phyloP scores from a whole-genome alignment of 495 filamentous ascomycete species.

The Penicillium macrosclerotiorum region DNA sequence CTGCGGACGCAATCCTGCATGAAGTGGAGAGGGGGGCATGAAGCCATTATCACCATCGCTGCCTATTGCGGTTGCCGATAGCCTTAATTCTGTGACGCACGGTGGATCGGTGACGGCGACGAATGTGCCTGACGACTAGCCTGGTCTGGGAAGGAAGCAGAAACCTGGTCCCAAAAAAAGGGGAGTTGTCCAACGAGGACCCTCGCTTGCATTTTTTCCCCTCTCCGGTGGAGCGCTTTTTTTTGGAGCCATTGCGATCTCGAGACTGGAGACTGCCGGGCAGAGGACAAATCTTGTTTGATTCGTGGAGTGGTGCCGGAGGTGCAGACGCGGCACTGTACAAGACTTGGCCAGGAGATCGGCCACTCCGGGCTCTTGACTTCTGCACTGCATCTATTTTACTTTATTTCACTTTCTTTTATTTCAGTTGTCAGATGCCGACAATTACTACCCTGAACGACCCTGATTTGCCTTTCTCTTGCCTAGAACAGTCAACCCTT shows the following conservation, averaged over 20 bases:
- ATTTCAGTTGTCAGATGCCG: conserved; percentile 16
- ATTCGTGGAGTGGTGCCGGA: conserved; percentile 8
- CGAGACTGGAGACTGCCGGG: conserved; percentile 16
- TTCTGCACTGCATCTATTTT: too few relatives aligned
- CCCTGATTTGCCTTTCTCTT: conserved; percentile 9
- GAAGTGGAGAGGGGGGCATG: too few relatives aligned
- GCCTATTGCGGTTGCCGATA: background rate
- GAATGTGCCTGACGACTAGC: background rate
- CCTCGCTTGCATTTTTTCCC: too few relatives aligned
- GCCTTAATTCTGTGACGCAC: background rate
- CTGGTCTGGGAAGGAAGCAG: background rate
- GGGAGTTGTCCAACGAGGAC: too few relatives aligned
- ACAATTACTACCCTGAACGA: conserved; percentile 21
- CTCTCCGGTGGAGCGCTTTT: background rate
- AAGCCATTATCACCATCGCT: conserved; percentile 2
- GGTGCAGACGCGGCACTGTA: conserved; percentile 4
- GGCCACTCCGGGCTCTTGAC: conserved; percentile 4
- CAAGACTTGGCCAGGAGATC: conserved; percentile 10
- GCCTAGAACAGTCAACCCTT: background rate
- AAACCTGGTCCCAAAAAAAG: background rate
- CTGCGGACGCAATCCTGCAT: background rate
- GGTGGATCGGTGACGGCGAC: too few relatives aligned
- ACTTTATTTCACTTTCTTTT: too few relatives aligned
- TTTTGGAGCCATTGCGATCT: conserved; percentile 5
- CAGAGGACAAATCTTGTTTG: conserved; percentile 6